Evolutionary conservation across 768 basidiomycete species (phyloP), one percentile per base, ranked within the genome.

Genomic region (Boletus reticulatus): DNA sequence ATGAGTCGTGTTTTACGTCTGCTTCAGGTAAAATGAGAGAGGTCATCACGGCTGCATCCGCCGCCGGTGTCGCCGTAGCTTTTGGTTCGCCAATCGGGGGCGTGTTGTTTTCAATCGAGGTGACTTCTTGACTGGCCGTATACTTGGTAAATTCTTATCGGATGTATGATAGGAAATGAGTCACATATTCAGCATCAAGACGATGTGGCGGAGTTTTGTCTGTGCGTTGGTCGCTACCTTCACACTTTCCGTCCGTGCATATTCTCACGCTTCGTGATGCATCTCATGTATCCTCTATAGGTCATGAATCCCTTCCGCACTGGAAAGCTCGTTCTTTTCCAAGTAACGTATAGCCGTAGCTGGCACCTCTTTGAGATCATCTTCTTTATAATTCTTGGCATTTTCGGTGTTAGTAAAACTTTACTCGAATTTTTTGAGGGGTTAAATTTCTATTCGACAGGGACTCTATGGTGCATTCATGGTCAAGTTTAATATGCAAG

Each of bases 301-400:
- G 90, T 92, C 6, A 95, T 99, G 91, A 98, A 98, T 67, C 97
- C 97, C 3, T 99, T 94, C 75, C 84, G 95, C 37, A 98, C 97
- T 0, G 97, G 96, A 20, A 98, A 98, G 70, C 84, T 99, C 27
- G 97, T 99, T 66, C 75, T 98, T 57, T 99, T 99, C 76, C 95
- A 98, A 68, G 93, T 99, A 63, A 95, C 94, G 3, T 99, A 98
- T 71, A 91, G 90, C 68, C 83, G 96, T 32, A 94, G 94, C 65
- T 99, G 97, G 97, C 97, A 98, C 68, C 98, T 96, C 75, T 98
- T 98, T 67, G 97, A 98, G 67, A 91, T 99, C 48, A 88, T 97
- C 17, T 96, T 96, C 71, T 99, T 95, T 73, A 80, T 98, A 50
- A 83, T 98, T 55, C 83, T 99, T 41, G 97, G 97, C 11, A 80